Evolutionary conservation across 2,329 filamentous ascomycete species (phyloP), one percentile per base, ranked within the genome.

Genomic region (Diaporthe ilicicola): DNA sequence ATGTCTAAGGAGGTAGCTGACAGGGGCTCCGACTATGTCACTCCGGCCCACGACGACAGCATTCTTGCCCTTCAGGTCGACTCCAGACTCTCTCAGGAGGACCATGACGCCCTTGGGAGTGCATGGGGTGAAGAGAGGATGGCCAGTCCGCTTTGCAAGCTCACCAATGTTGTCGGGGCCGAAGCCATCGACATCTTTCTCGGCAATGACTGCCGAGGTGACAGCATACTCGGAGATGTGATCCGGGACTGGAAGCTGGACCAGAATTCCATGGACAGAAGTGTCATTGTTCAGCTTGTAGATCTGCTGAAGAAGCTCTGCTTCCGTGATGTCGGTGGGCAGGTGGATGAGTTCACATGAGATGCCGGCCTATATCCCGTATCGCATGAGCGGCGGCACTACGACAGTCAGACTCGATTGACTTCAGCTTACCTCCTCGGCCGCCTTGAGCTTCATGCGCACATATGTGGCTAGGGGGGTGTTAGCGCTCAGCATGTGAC

Each of bases 401-500:
- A 19, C 44, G 27, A 66, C 50, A 39, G 55, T 44, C 39, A 13
- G 9, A 53, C n/a, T 17, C 17, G 34, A n/a, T 56, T 61, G 42
- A 15, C 7, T 32, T 15, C 8, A 34, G 74, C 84, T 76, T 85
- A 94, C 93, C 88, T 98, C 96, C 81, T 93, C 87, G 71, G 96
- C 96, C 75, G 96, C 96, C 88, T 98, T 99, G 79, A 98, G 86
- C 87, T 99, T 99, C 96, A 99, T 99, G 84, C 95, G 95, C 83
- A 99, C 95, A 93, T 99, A 99, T 66, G 95, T 98, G 79, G 92
- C 93, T 95, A 78, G 70, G 74, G 70, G 71, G 71, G 42, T 74
- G 76, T 81, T 76, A 81, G 78, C 81, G 29, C 42, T 15, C 34
- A 27, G 56, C 59, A 62, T 62, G 29, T 62, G 59, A 48, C 27